phyloP scores from a whole-genome alignment of 2,329 filamentous ascomycete genomes.

The Podosphaera leucotricha region DNA sequence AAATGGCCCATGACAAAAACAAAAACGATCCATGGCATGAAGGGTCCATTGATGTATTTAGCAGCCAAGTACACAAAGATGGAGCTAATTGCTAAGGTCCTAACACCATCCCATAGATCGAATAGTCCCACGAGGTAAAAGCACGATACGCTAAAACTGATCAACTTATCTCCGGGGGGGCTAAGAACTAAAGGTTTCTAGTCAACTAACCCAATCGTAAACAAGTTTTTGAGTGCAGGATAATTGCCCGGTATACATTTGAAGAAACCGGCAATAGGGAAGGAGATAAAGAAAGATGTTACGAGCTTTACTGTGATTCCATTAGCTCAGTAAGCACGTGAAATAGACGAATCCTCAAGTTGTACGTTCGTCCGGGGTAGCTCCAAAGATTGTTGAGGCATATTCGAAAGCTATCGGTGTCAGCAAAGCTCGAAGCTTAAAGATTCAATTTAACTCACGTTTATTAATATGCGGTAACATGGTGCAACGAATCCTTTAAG shows the following conservation, averaged over 20 bases:
- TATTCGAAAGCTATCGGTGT: constrained; percentile 32
- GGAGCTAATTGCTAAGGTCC: constrained; percentile 58
- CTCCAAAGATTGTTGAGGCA: constrained; percentile 30
- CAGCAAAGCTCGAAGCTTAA: constrained; percentile 6
- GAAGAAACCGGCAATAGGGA: constrained; percentile 66
- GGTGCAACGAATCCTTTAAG: not conserved
- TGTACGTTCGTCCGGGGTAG: constrained; percentile 40
- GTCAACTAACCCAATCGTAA: constrained; percentile 45
- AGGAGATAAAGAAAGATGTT: constrained; percentile 73
- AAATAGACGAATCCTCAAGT: not conserved
- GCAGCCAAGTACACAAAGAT: constrained; percentile 65
- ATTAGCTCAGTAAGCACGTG: not conserved
- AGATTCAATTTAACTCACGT: constrained; percentile 21
- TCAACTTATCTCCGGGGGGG: constrained; percentile 3
- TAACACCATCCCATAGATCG: constrained; percentile 67
- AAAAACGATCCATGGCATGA: constrained; percentile 97
- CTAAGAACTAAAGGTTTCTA: not conserved
- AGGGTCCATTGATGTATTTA: constrained; percentile 58
- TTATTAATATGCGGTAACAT: constrained; percentile 43
- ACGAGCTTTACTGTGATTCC: constrained; percentile 60
- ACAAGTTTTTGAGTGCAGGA: constrained; percentile 68
- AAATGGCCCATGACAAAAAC: constrained; percentile 88
- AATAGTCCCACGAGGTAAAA: constrained; percentile 92
- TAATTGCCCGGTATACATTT: constrained; percentile 75
- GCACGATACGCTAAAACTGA: constrained; percentile 35